Percentiles rank a stretch among this genome's conserved stretches.
Evolutionary conservation across 352 stramenopile genomes (phyloP).

Genomic region (Phytophthora ohioensis): DNA sequence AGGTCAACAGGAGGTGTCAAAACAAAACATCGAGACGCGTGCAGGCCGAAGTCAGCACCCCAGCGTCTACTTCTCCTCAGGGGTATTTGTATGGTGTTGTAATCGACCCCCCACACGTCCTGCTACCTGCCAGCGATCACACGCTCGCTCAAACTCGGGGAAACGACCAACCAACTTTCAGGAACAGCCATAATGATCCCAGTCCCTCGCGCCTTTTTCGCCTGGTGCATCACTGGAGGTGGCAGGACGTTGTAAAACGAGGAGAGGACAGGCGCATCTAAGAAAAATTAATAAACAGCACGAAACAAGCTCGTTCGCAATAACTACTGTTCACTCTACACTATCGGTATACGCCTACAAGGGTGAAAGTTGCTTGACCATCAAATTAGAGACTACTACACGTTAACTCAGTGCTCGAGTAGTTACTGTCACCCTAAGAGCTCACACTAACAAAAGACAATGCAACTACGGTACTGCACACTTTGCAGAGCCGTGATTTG

Average conservation of each 20-base stretch:
- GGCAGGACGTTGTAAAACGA: conserved; percentile 26
- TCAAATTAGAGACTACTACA: too few species aligned
- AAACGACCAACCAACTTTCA: conserved; percentile 4
- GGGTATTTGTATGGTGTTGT: conserved; percentile 51
- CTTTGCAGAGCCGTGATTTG: too few species aligned
- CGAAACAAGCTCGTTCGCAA: conserved; percentile 1
- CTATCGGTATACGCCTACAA: too few species aligned
- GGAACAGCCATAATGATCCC: conserved; percentile 15
- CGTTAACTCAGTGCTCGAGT: too few species aligned
- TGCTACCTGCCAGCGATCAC: conserved; percentile 28
- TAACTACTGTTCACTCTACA: too few species aligned
- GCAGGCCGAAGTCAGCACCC: conserved; percentile 14
- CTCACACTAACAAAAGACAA: too few species aligned
- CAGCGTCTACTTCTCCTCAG: conserved; percentile 23
- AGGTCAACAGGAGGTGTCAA: conserved; percentile 19
- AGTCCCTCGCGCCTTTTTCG: conserved; percentile 1
- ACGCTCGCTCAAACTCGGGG: neutral
- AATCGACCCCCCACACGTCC: conserved; percentile 37
- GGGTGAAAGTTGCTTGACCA: too few species aligned
- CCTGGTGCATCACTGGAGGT: conserved; percentile 6
- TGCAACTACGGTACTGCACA: too few species aligned
- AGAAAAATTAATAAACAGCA: conserved; percentile 46
- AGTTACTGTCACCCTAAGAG: too few species aligned
- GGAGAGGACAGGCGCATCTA: conserved; percentile 19
- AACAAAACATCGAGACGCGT: conserved; percentile 29